phyloP scores from a whole-genome alignment of 2,329 filamentous ascomycete species.

The Ophiostoma quercus region DNA sequence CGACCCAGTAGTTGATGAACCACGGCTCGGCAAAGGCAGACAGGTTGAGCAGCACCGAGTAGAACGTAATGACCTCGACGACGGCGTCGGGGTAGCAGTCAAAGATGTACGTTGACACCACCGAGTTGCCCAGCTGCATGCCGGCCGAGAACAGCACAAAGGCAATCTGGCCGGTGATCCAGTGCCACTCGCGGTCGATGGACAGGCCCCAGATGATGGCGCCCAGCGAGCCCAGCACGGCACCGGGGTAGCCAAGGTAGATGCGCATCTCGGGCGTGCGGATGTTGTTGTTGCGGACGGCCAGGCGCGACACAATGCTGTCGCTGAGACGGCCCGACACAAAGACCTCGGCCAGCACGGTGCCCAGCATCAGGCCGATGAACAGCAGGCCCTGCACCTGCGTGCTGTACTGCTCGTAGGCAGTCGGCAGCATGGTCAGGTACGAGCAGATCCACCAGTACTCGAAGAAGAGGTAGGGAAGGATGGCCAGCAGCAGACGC shows the following conservation, averaged over 20 bases:
- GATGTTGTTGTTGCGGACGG: conserved; percentile 36
- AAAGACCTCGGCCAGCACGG: conserved; percentile 46
- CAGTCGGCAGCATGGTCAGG: conserved; percentile 49
- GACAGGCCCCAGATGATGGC: conserved; percentile 52
- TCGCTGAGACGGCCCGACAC: conserved; percentile 52
- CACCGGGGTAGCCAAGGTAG: conserved; percentile 52
- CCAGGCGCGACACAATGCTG: conserved; percentile 43
- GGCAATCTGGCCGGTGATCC: conserved; percentile 52
- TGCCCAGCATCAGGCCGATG: conserved; percentile 50
- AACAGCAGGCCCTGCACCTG: conserved; percentile 51
- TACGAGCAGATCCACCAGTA: conserved; percentile 53
- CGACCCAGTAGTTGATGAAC: conserved; percentile 20
- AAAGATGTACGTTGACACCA: conserved; percentile 36
- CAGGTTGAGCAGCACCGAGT: conserved; percentile 18
- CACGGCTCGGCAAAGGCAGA: conserved; percentile 18
- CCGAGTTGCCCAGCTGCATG: conserved; percentile 53
- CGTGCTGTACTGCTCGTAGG: conserved; percentile 45
- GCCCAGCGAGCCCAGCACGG: conserved; percentile 44
- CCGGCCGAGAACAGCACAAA: conserved; percentile 52
- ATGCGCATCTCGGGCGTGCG: conserved; percentile 51
- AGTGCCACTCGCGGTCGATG: conserved; percentile 49
- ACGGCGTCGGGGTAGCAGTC: conserved; percentile 15
- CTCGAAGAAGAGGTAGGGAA: conserved; percentile 49
- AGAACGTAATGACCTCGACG: conserved; percentile 16
- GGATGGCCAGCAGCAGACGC: conserved; percentile 42